Conservation (phyloP, 139 green algal species). For the Coelastrella sp. region DNA sequence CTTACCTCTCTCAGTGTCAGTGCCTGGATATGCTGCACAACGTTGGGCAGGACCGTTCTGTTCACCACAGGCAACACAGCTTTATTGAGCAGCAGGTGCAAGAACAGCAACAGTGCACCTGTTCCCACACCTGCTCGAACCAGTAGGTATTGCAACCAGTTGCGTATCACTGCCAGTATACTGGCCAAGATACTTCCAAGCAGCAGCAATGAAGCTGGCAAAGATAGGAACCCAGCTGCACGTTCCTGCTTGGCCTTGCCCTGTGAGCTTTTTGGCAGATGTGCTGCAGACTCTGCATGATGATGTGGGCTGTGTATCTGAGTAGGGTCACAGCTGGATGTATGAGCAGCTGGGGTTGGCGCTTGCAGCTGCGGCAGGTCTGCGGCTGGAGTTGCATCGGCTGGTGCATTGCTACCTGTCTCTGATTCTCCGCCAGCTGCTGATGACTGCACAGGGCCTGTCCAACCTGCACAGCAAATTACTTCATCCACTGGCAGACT, state of each 20-base stretch:
- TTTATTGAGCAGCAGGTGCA: slow-evolving; percentile 40
- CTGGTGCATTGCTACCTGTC: too few relatives aligned
- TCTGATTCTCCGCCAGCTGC: too few relatives aligned
- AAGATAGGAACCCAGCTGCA: slow-evolving; percentile 14
- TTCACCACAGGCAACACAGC: slow-evolving; percentile 25
- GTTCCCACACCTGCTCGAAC: not conserved
- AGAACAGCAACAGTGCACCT: not conserved
- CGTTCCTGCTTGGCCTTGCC: not conserved
- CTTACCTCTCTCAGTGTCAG: slow-evolving; percentile 35
- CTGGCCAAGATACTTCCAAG: too few relatives aligned
- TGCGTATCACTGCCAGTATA: not conserved
- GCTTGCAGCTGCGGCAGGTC: too few relatives aligned
- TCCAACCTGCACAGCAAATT: too few relatives aligned
- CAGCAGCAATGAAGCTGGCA: not conserved
- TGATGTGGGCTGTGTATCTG: not conserved
- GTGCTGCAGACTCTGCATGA: not conserved
- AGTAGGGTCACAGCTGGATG: too few relatives aligned
- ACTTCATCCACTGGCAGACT: too few relatives aligned
- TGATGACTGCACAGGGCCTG: too few relatives aligned
- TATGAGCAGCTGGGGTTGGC: too few relatives aligned
- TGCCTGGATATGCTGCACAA: not conserved
- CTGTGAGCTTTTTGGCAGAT: slow-evolving; percentile 8
- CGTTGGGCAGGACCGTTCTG: not conserved
- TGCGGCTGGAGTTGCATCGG: too few relatives aligned
- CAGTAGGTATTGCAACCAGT: slow-evolving; percentile 12